phyloP scores from a whole-genome alignment of 208 protist species.

The Trypanosoma theileri region DNA sequence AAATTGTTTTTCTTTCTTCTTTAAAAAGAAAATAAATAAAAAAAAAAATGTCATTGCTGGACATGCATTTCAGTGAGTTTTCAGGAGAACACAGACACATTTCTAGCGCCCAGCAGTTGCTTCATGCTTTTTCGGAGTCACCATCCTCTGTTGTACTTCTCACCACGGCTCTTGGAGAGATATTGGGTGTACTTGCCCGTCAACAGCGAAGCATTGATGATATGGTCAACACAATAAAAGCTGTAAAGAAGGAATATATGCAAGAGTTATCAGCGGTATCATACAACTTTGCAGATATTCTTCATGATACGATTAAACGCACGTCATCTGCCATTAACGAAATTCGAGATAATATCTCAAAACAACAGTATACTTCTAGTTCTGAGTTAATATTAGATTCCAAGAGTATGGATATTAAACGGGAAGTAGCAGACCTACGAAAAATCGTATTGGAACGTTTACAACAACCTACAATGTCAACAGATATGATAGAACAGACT shows the following conservation, averaged over 20 bases:
- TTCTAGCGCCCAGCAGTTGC: slow-evolving; percentile 6
- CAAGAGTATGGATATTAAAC: neutral
- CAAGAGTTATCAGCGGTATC: slow-evolving; percentile 12
- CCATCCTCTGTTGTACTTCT: slow-evolving; percentile 17
- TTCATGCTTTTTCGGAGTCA: slow-evolving; percentile 21
- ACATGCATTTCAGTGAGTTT: too few relatives aligned
- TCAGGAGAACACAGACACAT: slow-evolving; percentile 4
- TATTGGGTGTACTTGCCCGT: slow-evolving; percentile 19
- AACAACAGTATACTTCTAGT: neutral
- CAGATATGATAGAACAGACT: neutral
- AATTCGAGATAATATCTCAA: neutral
- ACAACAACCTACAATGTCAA: neutral
- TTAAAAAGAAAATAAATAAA: too few relatives aligned
- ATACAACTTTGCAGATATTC: slow-evolving; percentile 13
- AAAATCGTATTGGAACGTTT: slow-evolving; percentile 1
- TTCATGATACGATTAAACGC: slow-evolving; percentile 23
- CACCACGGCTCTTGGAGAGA: slow-evolving; percentile 21
- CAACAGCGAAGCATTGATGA: slow-evolving; percentile 16
- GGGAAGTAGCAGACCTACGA: slow-evolving; percentile 7
- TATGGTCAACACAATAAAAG: neutral
- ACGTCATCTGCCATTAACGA: slow-evolving; percentile 13
- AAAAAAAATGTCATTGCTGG: too few relatives aligned
- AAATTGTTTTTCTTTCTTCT: too few relatives aligned
- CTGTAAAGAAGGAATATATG: neutral
- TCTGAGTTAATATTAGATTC: neutral